These are phyloP conservation scores for Xylariaceae sp. DNA, from an alignment of 2,329 filamentous ascomycete genomes.

Conservation along the genomic window DNA sequence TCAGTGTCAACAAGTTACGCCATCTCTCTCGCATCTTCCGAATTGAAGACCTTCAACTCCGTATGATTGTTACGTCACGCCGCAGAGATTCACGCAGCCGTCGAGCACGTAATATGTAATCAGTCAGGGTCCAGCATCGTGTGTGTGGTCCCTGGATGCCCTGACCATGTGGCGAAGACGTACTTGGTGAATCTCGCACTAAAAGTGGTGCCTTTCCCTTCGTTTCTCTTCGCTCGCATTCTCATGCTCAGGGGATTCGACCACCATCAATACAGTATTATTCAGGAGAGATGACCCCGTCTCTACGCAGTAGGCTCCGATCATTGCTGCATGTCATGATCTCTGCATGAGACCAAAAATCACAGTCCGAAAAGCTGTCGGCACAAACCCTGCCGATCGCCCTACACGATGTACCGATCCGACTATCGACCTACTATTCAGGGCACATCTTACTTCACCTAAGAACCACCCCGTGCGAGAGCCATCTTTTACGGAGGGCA, in stretches of 20 bases:
- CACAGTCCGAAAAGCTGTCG: too few relatives aligned
- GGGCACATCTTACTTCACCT: too few relatives aligned
- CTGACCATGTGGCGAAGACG: background rate
- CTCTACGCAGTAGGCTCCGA: too few relatives aligned
- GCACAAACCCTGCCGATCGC: background rate
- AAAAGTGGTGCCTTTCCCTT: too few relatives aligned
- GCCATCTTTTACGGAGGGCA: background rate
- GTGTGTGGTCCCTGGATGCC: background rate
- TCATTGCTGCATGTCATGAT: background rate
- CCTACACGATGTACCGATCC: too few relatives aligned
- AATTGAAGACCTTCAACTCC: background rate
- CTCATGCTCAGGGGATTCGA: too few relatives aligned
- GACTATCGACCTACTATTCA: too few relatives aligned
- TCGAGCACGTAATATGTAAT: background rate
- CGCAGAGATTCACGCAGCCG: conserved; percentile 8
- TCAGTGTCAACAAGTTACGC: too few relatives aligned
- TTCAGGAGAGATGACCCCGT: too few relatives aligned
- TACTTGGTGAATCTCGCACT: too few relatives aligned
- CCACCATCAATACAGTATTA: too few relatives aligned
- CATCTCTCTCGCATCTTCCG: background rate
- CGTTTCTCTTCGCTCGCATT: too few relatives aligned
- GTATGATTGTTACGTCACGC: conserved; percentile 8
- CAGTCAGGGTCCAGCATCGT: background rate
- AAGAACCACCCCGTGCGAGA: background rate
- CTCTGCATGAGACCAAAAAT: background rate